Conservation (phyloP, 2,329 filamentous ascomycete genomes). For the Drechslerella stenobrocha region DNA sequence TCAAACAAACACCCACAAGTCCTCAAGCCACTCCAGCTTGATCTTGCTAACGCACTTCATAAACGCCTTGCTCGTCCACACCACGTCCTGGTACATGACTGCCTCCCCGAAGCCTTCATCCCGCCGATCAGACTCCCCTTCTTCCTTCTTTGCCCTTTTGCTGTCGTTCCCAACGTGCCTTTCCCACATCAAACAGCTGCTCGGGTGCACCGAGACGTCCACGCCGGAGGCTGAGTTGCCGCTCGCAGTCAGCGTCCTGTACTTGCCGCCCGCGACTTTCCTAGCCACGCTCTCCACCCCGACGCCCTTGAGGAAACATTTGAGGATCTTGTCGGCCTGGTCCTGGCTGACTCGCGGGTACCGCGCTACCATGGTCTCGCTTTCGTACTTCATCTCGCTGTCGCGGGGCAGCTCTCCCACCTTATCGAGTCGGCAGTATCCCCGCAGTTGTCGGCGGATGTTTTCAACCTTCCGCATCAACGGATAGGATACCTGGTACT, state of each 20-base stretch:
- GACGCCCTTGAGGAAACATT: conserved; percentile 64
- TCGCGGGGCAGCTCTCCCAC: conserved; percentile 33
- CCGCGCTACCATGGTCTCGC: conserved; percentile 40
- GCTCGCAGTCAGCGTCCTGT: conserved; percentile 58
- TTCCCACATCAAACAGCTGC: conserved; percentile 59
- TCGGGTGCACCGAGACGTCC: conserved; percentile 62
- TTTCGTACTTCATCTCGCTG: conserved; percentile 43
- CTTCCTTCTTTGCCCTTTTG: conserved; percentile 26
- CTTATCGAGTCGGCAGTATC: conserved; percentile 39
- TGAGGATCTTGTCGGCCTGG: conserved; percentile 61
- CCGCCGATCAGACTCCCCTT: conserved; percentile 51
- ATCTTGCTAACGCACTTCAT: conserved; percentile 61
- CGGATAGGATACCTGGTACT: conserved; percentile 45
- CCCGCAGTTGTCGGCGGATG: conserved; percentile 47
- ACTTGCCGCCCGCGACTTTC: conserved; percentile 65
- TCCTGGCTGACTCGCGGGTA: conserved; percentile 34
- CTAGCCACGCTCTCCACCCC: conserved; percentile 67
- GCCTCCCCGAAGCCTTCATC: conserved; percentile 56
- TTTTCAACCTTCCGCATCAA: conserved; percentile 43
- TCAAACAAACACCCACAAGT: not conserved
- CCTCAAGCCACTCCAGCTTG: conserved; percentile 59
- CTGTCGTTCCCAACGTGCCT: conserved; percentile 24
- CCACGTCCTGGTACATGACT: conserved; percentile 62
- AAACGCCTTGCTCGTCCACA: conserved; percentile 62
- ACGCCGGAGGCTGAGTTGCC: conserved; percentile 50